Evolutionary conservation across 371 early-diverging fungal species (phyloP), one percentile per base, ranked within the genome.

Genomic region (Phascolomyces articulosus): DNA sequence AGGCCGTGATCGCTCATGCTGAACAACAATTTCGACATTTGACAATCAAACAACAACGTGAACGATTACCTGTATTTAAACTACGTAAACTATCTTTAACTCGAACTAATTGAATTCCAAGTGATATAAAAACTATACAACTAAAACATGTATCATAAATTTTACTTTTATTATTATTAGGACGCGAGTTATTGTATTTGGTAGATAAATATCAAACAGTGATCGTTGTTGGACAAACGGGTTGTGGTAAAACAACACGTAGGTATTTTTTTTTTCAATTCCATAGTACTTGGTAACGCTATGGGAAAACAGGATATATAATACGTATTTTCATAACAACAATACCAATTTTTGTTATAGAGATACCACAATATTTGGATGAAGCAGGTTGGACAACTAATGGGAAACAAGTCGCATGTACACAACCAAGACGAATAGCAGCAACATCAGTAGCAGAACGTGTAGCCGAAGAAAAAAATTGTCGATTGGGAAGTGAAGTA

Each of bases 391-490:
- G 90, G 89, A 79, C 87, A 15, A 71, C 66, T 3, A 68, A 76
- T 31, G 87, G 86, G 9, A 80, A 84, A 47, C 82, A 85, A 41
- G 86, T 98, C 34, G 91, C 91, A 18, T 88, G 94, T 63, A 95
- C 97, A n/a, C 83, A 83, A 87, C 99, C 99, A 7, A 89, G 98
- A 65, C 89, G 99, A 73, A 93, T 99, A 38, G 98, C 99, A 13
- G 97, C 99, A 47, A 95, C 94, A 68, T 91, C 93, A 15, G 97
- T 99, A n/a, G 96, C 98, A 15, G 93, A 94, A 63, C 90, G 98
- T 56, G 98, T 99, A 1, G 92, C 95, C 2, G 94, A 95, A 53
- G 97, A 97, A 73, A 89, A 93, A 57, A 93, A 91, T 18, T 90
- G 89, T 66, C 72, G 87, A 16, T 67, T 97, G n/a, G 96, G 97